Percentiles rank a stretch among this genome's conserved stretches.
Conservation (phyloP, 495 filamentous ascomycete species). For the Pyrenula massariospora region DNA sequence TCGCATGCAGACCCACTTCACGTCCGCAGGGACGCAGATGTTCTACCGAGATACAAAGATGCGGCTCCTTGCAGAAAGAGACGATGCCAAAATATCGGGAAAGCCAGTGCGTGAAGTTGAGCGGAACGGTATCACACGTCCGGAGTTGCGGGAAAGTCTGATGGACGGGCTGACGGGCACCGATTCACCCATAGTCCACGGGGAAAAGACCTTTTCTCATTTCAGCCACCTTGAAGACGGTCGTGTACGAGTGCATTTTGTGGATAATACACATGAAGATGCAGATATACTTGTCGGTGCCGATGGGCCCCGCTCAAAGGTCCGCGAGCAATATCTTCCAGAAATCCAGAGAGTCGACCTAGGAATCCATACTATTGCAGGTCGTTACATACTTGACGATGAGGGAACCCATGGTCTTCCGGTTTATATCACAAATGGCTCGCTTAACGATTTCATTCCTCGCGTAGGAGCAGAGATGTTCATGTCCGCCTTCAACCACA, state of each 20-base stretch:
- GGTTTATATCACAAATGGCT: neutral
- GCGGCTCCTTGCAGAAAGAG: neutral
- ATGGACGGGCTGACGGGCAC: conserved; percentile 18
- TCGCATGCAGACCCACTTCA: neutral
- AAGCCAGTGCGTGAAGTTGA: neutral
- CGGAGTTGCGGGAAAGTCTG: conserved; percentile 14
- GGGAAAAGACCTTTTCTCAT: conserved; percentile 23
- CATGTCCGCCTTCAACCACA: neutral
- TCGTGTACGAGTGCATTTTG: conserved; percentile 22
- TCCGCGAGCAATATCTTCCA: conserved; percentile 30
- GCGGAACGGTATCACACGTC: neutral
- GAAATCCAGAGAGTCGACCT: conserved; percentile 25
- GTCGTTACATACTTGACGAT: neutral
- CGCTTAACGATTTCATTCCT: neutral
- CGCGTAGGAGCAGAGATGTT: neutral
- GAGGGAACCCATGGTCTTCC: neutral
- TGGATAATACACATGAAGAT: conserved; percentile 21
- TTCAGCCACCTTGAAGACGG: conserved; percentile 18
- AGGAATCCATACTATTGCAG: conserved; percentile 12
- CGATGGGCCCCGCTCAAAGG: conserved; percentile 27
- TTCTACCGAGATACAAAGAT: neutral
- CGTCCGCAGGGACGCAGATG: neutral
- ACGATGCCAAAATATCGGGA: neutral
- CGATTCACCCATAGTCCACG: conserved; percentile 11
- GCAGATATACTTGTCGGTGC: conserved; percentile 34